Conservation (phyloP, 2,329 filamentous ascomycete species). For the Phialophora expanda region DNA sequence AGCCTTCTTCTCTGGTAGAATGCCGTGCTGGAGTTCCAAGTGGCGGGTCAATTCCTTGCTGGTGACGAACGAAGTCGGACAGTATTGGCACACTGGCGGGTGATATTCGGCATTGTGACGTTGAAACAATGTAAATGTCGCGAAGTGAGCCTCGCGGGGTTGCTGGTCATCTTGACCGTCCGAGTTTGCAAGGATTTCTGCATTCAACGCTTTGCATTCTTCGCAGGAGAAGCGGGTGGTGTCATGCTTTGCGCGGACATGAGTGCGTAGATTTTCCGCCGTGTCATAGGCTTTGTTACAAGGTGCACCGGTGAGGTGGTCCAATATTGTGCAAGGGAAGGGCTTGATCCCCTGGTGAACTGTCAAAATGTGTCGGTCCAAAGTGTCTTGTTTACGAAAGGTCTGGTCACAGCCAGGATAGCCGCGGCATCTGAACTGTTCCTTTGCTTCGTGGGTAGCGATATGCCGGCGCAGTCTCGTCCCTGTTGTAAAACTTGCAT, state of each 20-base stretch:
- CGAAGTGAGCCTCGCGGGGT: slow-evolving; percentile 63
- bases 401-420: slow-evolving; percentile 73
- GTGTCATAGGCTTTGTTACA: slow-evolving; percentile 77
- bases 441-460: slow-evolving; percentile 76
- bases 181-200: slow-evolving; percentile 47
- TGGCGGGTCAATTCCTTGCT: slow-evolving; percentile 74
- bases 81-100: slow-evolving; percentile 73
- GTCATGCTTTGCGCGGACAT: slow-evolving; percentile 72
- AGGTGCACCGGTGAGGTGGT: slow-evolving; percentile 56
- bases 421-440: slow-evolving; percentile 74
- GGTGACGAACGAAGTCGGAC: slow-evolving; percentile 70
- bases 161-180: slow-evolving; percentile 28
- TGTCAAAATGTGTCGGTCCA: slow-evolving; percentile 79
- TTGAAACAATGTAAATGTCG: slow-evolving; percentile 72
- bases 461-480: slow-evolving; percentile 78
- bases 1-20: slow-evolving; percentile 49
- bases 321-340: slow-evolving; percentile 70
- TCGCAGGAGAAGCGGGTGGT: slow-evolving; percentile 76
- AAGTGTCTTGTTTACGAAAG: slow-evolving; percentile 85
- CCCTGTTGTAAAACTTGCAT: slow-evolving; percentile 79
- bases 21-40: slow-evolving; percentile 75
- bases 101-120: slow-evolving; percentile 75
- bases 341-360: slow-evolving; percentile 75
- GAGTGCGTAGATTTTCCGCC: slow-evolving; percentile 70
- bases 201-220: slow-evolving; percentile 63